Percentiles rank a stretch among this genome's conserved stretches.
These are phyloP conservation scores for Cladosporium sp. DNA, from an alignment of 2,329 filamentous ascomycete species.

Conservation along the genomic window DNA sequence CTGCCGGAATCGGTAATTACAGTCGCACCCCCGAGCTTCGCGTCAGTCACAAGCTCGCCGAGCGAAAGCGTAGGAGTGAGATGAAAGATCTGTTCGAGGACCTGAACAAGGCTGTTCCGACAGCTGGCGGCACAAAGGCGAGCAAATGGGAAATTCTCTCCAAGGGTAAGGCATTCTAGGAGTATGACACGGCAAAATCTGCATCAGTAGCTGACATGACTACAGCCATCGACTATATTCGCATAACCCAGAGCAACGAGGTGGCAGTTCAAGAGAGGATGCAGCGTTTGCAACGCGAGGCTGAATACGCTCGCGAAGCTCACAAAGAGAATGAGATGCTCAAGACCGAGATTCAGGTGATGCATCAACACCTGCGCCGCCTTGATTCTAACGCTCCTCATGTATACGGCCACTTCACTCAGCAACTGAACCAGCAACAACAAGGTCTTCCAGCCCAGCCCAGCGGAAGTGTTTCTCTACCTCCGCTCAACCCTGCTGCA, in stretches of 20 bases:
- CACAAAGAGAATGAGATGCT: conserved; percentile 45
- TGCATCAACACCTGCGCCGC: conserved; percentile 43
- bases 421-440: conserved; percentile 37
- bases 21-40: conserved; percentile 76
- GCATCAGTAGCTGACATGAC: conserved; percentile 8
- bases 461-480: conserved; percentile 33
- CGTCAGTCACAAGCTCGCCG: conserved; percentile 79
- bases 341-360: conserved; percentile 42
- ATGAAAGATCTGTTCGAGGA: conserved; percentile 88
- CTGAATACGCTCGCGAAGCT: conserved; percentile 39
- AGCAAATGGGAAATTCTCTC: conserved; percentile 88
- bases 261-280: conserved; percentile 37
- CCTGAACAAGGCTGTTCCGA: conserved; percentile 72
- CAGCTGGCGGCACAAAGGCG: conserved; percentile 76
- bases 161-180: conserved; percentile 57
- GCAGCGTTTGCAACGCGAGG: conserved; percentile 39
- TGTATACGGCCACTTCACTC: conserved; percentile 44
- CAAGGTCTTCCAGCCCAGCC: conserved; percentile 25
- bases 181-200: not conserved
- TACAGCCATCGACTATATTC: conserved; percentile 48
- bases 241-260: conserved; percentile 34
- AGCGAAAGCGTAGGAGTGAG: conserved; percentile 76
- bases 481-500: conserved; percentile 27
- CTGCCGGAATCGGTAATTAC: conserved; percentile 64
- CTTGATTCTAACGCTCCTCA: conserved; percentile 43